Percentiles rank a stretch among this genome's conserved stretches.
Conservation (phyloP, 352 stramenopile genomes). For the Globisporangium spinosum region DNA sequence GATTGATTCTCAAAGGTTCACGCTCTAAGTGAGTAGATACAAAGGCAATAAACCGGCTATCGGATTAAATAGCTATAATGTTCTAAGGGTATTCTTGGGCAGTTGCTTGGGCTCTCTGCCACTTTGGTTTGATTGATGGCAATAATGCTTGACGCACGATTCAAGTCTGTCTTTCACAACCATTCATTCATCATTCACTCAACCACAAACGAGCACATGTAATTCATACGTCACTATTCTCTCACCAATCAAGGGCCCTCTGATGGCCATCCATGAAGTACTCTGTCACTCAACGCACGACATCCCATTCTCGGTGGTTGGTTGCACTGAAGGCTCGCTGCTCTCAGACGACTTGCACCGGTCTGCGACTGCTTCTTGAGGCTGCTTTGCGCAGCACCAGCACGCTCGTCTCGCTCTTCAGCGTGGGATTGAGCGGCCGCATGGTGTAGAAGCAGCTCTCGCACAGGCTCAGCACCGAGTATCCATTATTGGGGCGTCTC, state of each 20-base stretch:
- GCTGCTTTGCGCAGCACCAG: conserved; percentile 5
- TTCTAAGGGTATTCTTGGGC: background rate
- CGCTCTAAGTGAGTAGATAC: background rate
- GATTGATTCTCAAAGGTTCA: background rate
- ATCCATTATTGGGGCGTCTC: background rate
- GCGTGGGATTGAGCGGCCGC: background rate
- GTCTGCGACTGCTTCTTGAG: background rate
- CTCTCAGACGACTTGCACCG: background rate
- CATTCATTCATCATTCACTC: no score
- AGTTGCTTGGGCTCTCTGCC: no score
- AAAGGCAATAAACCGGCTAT: background rate
- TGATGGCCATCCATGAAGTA: no score
- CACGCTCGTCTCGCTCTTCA: background rate
- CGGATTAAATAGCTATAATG: background rate
- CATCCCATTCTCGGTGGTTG: no score
- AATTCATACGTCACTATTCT: no score
- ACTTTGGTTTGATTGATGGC: no score
- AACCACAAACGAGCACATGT: no score
- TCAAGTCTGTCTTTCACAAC: no score
- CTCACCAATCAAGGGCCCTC: no score
- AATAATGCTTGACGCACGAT: no score
- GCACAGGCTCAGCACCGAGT: background rate
- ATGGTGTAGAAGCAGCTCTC: conserved; percentile 8
- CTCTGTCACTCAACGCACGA: background rate
- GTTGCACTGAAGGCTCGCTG: background rate